Evolutionary conservation across 2,329 filamentous ascomycete species (phyloP), one percentile per base, ranked within the genome.

Genomic region (Juglanconis oblonga): DNA sequence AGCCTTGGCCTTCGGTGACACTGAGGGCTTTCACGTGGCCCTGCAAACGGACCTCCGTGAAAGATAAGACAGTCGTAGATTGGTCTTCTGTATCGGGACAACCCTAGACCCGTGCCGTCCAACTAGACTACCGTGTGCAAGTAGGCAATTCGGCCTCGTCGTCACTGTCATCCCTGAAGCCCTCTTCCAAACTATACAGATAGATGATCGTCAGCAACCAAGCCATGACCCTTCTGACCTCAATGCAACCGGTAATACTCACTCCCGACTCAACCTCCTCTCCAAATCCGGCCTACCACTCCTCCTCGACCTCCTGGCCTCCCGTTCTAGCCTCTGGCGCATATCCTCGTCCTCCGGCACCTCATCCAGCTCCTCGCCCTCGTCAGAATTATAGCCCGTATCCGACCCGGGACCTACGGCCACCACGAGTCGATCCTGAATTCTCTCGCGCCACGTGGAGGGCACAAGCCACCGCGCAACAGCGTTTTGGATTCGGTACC

Each of bases 261-360:
- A 86, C 77, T 96, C 92, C 74, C 91, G 81, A 72, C 91, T 94
- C 63, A 96, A 69, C 64, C 92, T 81, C 66, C 84, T 78, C 48
- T 80, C 76, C 52, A 79, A 80, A 62, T 85, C 82, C 50, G 74
- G 73, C 51, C 62, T 52, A 5, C 59, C 62, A 50, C 55, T 60
- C 33, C 50, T 60, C 40, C 54, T 47, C 40, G 47, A 57, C 47
- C 55, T 50, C 51, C 61, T 38, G 29, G 61, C 61, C 53, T 59
- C 62, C 51, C 70, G 67, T 57, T 70, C 67, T 73, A 73, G 52
- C 64, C 73, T 72, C 10, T 70, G 69, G 36, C 74, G 70, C 62
- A 75, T 76, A 32, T 80, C 70, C 52, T 74, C 75, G 57, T 79
- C 74, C 59, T 80, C 78, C 64, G 85, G 78, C 45, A 89, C 82